Conservation (phyloP, 2,329 filamentous ascomycete genomes). For the Aspergillus persii region DNA sequence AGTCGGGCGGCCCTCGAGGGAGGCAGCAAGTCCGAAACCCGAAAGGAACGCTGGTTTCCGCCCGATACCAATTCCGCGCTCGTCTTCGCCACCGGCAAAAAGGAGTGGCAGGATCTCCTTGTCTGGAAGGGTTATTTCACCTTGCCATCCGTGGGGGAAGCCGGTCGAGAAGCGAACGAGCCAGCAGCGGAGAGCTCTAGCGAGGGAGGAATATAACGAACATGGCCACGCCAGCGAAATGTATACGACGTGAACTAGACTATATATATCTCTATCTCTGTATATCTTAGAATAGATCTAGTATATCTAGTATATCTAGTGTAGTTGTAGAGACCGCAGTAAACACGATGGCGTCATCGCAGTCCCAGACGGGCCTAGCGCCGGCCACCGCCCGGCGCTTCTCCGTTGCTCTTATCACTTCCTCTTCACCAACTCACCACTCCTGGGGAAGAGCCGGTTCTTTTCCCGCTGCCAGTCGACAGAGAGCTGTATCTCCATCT, state of each 20-base stretch:
- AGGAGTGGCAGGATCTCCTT: slow-evolving; percentile 41
- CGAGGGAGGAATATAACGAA: slow-evolving; percentile 15
- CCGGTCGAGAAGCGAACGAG: slow-evolving; percentile 15
- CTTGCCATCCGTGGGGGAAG: slow-evolving; percentile 20
- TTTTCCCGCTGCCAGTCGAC: slow-evolving; percentile 8
- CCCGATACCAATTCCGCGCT: slow-evolving; percentile 57
- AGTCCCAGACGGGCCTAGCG: neutral
- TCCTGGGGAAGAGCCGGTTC: slow-evolving; percentile 16
- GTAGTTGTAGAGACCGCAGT: too few relatives aligned
- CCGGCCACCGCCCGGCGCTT: neutral
- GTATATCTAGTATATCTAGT: too few relatives aligned
- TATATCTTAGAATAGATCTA: too few relatives aligned
- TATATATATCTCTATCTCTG: neutral
- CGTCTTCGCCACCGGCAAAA: slow-evolving; percentile 64
- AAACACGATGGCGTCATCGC: neutral
- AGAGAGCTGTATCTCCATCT: neutral
- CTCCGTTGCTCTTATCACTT: slow-evolving; percentile 5
- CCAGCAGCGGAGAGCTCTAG: slow-evolving; percentile 16
- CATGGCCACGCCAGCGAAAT: neutral
- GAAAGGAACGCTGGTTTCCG: slow-evolving; percentile 71
- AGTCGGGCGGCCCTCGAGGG: slow-evolving; percentile 77
- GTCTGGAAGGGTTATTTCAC: slow-evolving; percentile 32
- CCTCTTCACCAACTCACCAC: neutral
- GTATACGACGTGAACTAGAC: neutral
- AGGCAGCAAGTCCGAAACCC: slow-evolving; percentile 63